These are phyloP conservation scores for Cryptosporidium ryanae DNA, from an alignment of 169 alveolate genomes.

Conservation along the genomic window DNA sequence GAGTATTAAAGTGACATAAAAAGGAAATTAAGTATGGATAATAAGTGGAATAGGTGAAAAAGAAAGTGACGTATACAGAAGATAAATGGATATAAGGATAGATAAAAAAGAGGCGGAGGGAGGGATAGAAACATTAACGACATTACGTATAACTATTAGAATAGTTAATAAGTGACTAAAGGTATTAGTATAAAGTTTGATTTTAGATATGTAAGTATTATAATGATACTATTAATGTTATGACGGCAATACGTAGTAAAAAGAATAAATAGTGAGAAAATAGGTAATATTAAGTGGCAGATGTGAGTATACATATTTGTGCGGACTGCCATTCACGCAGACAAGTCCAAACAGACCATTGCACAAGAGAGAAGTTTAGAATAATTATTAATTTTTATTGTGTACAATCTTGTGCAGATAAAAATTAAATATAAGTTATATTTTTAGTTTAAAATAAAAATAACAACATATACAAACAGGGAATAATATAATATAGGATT, in stretches of 20 bases:
- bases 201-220: no score
- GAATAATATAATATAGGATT: no score
- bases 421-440: not conserved
- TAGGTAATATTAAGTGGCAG: conserved; percentile 72
- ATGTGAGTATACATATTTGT: conserved; percentile 72
- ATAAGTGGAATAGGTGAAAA: no score
- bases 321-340: conserved; percentile 77
- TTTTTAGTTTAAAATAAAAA: no score
- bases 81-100: conserved; percentile 60
- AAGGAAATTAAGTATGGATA: no score
- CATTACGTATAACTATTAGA: not conserved
- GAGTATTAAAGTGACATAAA: no score
- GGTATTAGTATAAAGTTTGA: no score
- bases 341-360: conserved; percentile 76
- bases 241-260: no score
- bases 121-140: conserved; percentile 45
- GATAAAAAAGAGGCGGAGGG: conserved; percentile 58
- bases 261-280: conserved; percentile 69
- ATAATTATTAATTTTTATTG: conserved; percentile 28
- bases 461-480: no score
- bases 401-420: conserved; percentile 68
- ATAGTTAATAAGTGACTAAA: no score
- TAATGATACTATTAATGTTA: no score
- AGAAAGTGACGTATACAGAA: not conserved
- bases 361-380: conserved; percentile 56